Base-by-base conservation (phyloP, 1,139 yeast genomes). In the Arxiozyma bovina region DNA sequence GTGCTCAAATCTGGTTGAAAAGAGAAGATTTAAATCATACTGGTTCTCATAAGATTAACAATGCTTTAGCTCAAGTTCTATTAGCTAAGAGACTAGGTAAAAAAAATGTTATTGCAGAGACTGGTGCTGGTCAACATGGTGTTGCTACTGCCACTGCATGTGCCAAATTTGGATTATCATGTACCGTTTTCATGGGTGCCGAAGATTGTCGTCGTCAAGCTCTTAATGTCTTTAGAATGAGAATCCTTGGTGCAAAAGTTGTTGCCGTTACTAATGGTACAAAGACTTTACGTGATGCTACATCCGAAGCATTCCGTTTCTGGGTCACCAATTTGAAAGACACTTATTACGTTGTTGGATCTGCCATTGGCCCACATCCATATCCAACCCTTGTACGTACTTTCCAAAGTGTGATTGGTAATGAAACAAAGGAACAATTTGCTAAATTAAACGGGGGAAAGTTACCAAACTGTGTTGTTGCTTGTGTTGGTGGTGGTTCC, bases 91-190 rank as follows among this genome's bases (percentile, higher is more conserved):
- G 99, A 71, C 77, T 94, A 63, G 99, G 99, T 51, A 93, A 93
- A 76, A 83, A 76, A 58, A 83, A 87, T 64, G 82, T 93, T 58
- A 93, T 93, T 70, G 99, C 99, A 48, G 99, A 93, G 75, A 93
- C 99, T 48, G 99, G 99, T 72, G 99, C 99, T 54, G 99, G 99
- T 60, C 99, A 93, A 76, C 99, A 93, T 70, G 99, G 99, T 75
- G 99, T 93, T 48, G 99, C 99, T 49, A 93, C 99, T 56, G 99
- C 99, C 38, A 93, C 99, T 55, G 98, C 96, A 0, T 91, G 96
- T 74, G 99, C 99, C 61, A 94, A 93, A 72, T 93, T 93, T 64
- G 99, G 99, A 53, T 72, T 93, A 73, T 82, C 87, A 69, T 93
- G 99, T 76, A 88, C 89, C n/a, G 96, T 93, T 43, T 93, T 82